Evolutionary conservation across 495 filamentous ascomycete species (phyloP).

Genomic region (Cairneyella variabilis): DNA sequence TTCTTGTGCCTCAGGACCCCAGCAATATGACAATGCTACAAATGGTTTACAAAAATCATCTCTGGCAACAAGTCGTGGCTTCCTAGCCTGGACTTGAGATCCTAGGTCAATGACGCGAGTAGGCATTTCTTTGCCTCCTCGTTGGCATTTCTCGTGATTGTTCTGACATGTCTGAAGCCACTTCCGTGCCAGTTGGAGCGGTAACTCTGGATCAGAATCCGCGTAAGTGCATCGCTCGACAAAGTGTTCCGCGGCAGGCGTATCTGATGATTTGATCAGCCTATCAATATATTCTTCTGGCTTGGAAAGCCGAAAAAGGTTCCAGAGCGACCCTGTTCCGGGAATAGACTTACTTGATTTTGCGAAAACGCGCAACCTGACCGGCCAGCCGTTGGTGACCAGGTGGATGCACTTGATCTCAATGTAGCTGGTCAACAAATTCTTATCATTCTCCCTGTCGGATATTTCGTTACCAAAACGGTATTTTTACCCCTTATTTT

Average conservation of each 20-base stretch:
- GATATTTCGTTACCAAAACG: no score
- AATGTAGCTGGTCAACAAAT: no score
- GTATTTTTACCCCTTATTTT: no score
- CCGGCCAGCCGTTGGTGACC: no score
- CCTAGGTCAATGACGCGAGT: slow-evolving; percentile 25
- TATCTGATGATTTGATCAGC: no score
- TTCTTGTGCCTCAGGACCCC: slow-evolving; percentile 20
- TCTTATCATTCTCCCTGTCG: no score
- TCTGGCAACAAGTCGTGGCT: slow-evolving; percentile 8
- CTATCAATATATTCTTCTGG: no score
- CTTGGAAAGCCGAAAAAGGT: no score
- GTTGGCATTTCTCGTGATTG: slow-evolving; percentile 3
- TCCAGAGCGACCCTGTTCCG: no score
- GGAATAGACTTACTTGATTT: no score
- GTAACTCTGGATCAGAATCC: neutral
- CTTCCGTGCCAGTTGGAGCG: neutral
- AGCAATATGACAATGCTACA: slow-evolving; percentile 26
- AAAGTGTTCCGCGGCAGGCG: neutral
- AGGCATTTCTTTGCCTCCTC: slow-evolving; percentile 14
- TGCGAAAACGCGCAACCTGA: no score
- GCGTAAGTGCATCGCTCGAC: slow-evolving; percentile 3
- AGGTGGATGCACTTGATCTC: no score
- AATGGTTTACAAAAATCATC: slow-evolving; percentile 19
- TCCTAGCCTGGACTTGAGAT: neutral
- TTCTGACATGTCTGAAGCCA: neutral